These are phyloP conservation scores for Aquanectria penicillioides DNA, from an alignment of 2,329 filamentous ascomycete genomes.

Conservation along the genomic window DNA sequence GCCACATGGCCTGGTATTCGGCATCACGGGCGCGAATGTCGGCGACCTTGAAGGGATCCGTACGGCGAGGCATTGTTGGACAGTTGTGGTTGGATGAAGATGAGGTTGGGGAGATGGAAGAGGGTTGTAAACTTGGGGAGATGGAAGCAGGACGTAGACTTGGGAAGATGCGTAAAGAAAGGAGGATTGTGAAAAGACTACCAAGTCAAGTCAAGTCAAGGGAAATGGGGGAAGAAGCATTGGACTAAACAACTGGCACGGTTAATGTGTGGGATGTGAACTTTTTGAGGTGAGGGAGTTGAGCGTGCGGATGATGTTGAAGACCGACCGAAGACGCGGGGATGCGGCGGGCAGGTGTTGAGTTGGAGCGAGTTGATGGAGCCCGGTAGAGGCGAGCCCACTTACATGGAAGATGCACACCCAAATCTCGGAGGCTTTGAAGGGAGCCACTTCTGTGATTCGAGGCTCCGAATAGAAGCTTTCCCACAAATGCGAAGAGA, in stretches of 20 bases:
- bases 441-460: not conserved
- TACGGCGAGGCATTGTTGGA: conserved; percentile 22
- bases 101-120: not conserved
- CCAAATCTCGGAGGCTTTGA: too few relatives aligned
- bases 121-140: not conserved
- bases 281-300: too few relatives aligned
- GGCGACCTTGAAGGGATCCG: not conserved
- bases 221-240: too few relatives aligned
- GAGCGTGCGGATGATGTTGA: too few relatives aligned
- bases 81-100: not conserved
- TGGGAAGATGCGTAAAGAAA: not conserved
- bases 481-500: too few relatives aligned
- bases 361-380: not conserved
- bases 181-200: not conserved
- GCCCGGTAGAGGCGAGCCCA: not conserved
- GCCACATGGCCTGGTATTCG: conserved; percentile 41
- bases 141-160: not conserved
- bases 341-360: not conserved
- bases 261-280: too few relatives aligned
- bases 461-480: too few relatives aligned
- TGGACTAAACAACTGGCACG: too few relatives aligned
- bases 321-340: too few relatives aligned
- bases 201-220: too few relatives aligned
- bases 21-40: conserved; percentile 27
- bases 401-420: too few relatives aligned